Percentiles rank a stretch among this genome's conserved stretches.
Evolutionary conservation across 106 monocot species (phyloP).

Genomic region (Platanthera guangdongensis): DNA sequence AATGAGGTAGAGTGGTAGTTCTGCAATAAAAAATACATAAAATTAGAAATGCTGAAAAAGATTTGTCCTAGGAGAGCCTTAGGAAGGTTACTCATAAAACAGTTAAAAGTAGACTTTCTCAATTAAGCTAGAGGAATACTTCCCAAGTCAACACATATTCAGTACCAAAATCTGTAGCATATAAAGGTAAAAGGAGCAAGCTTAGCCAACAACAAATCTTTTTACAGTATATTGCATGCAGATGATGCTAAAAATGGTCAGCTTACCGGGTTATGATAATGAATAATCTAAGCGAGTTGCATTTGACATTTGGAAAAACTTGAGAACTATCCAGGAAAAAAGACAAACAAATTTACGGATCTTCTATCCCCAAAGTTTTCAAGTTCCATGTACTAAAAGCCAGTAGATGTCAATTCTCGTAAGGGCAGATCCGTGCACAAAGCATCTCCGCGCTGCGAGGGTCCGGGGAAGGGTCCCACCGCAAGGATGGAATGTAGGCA

Average conservation of each 20-base stretch:
- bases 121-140: background rate
- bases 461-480: no score
- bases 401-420: background rate
- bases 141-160: background rate
- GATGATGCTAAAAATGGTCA: background rate
- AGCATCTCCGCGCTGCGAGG: no score
- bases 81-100: background rate
- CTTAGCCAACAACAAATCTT: background rate
- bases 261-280: background rate
- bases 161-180: background rate
- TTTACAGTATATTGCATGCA: background rate
- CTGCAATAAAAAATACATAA: slow-evolving; percentile 37
- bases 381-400: background rate
- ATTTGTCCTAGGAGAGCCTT: background rate
- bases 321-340: background rate
- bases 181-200: no score
- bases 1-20: slow-evolving; percentile 90
- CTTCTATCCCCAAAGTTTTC: background rate
- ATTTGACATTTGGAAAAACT: background rate
- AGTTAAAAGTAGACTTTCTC: background rate
- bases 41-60: background rate
- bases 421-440: no score
- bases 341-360: background rate
- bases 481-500: no score
- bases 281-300: background rate